Evolutionary conservation across 2,329 filamentous ascomycete species (phyloP).

Genomic region (Talaromyces sp.): DNA sequence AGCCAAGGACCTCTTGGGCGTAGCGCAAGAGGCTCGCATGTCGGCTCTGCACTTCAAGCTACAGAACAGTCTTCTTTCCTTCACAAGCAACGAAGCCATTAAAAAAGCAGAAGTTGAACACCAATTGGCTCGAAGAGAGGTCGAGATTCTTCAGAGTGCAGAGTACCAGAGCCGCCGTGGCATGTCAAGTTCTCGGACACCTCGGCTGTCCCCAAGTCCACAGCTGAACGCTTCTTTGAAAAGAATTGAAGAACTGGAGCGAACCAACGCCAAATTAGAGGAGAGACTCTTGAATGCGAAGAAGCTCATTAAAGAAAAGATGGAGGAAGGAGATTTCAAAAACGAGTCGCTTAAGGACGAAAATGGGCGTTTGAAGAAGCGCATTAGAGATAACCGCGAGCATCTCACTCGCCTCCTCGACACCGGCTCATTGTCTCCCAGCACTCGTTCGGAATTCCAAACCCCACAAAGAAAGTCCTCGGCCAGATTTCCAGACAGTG

Average conservation of each 20-base stretch:
- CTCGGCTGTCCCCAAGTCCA: conserved; percentile 35
- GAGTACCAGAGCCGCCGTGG: conserved; percentile 63
- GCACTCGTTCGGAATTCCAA: conserved; percentile 51
- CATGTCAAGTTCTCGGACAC: conserved; percentile 45
- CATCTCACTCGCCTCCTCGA: conserved; percentile 77
- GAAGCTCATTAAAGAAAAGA: conserved; percentile 72
- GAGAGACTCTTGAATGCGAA: conserved; percentile 68
- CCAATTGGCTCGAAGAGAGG: conserved; percentile 82
- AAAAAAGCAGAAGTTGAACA: conserved; percentile 88
- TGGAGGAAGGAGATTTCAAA: conserved; percentile 73
- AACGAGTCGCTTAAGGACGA: conserved; percentile 68
- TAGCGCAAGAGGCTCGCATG: conserved; percentile 67
- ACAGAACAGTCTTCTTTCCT: conserved; percentile 76
- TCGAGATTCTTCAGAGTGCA: conserved; percentile 73
- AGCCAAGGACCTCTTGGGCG: conserved; percentile 49
- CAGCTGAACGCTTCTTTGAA: conserved; percentile 58
- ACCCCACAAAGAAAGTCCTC: conserved; percentile 39
- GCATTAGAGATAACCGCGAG: conserved; percentile 85
- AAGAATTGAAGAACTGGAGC: conserved; percentile 61
- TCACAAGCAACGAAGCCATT: conserved; percentile 79
- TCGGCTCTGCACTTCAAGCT: conserved; percentile 86
- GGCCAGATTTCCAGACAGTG: conserved; percentile 36
- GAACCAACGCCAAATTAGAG: conserved; percentile 61
- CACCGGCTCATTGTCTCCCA: conserved; percentile 63
- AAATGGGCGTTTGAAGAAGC: conserved; percentile 69